phyloP scores from a whole-genome alignment of 2,329 filamentous ascomycete genomes.

The Botrytis cinerea region DNA sequence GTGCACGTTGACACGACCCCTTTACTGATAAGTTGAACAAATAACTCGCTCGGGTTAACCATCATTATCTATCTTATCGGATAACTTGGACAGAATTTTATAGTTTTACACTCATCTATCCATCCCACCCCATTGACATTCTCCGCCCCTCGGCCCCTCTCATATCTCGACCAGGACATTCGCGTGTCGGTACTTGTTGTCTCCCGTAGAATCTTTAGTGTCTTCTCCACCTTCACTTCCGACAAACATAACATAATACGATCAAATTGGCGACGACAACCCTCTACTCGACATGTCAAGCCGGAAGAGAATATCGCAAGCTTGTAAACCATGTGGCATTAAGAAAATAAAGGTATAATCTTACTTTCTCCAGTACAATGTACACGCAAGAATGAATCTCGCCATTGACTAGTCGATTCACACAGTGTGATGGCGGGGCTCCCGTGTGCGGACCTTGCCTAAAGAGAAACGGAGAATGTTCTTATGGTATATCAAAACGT shows the following conservation, averaged over 20 bases:
- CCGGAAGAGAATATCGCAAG: slow-evolving; percentile 39
- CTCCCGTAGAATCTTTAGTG: slow-evolving; percentile 12
- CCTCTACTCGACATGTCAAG: slow-evolving; percentile 12
- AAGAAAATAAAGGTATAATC: slow-evolving; percentile 38
- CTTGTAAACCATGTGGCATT: slow-evolving; percentile 36
- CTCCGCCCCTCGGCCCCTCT: neutral
- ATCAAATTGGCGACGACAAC: neutral
- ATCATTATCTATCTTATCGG: neutral
- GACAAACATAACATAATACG: neutral
- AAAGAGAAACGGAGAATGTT: slow-evolving; percentile 33
- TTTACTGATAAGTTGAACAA: neutral
- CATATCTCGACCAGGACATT: neutral
- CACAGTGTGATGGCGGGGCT: slow-evolving; percentile 37
- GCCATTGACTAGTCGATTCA: slow-evolving; percentile 18
- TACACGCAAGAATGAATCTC: neutral
- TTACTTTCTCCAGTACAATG: neutral
- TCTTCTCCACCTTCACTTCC: neutral
- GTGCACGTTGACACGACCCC: neutral
- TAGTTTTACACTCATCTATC: neutral
- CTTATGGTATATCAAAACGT: slow-evolving; percentile 39
- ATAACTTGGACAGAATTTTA: neutral
- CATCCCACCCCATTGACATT: neutral
- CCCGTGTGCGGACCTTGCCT: slow-evolving; percentile 37
- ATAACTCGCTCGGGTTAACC: neutral
- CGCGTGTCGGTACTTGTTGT: slow-evolving; percentile 9